Base-by-base conservation (phyloP, 257 asterid species). In the Nemophila menziesii region DNA sequence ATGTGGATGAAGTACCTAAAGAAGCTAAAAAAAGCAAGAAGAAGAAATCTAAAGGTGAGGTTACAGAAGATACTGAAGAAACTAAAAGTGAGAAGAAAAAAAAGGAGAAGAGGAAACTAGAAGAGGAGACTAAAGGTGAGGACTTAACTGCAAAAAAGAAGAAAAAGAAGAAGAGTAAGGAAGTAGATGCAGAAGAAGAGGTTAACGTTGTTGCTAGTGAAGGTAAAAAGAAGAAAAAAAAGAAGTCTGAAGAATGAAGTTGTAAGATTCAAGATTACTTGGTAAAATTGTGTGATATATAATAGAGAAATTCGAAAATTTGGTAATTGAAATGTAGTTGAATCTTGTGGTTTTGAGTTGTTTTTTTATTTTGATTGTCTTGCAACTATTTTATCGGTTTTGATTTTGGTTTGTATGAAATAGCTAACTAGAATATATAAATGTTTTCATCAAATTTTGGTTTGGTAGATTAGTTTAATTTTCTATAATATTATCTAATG, bases 91-190 rank as follows among this genome's bases (percentile, higher is more conserved):
- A 80, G 75, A 79, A 79, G 80, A 85, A 78, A 55, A 78, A 60
- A 45, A 63, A 82, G 69, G 85, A 80, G 55, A 82, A 82, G 65
- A 62, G 87, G 51, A 87, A 82, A 52, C 39, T 54, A 39, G 77
- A 63, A 15, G 49, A 55, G n/a, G 73, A 68, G 48, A 51, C 44
- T n/a, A 65, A 64, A 43, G 92, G 65, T 6, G 86, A 74, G 36
- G 80, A 72, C 19, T 84, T 63, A 70, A 70, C 47, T 2, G 43
- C 47, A 7, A 52, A 53, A 1, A 76, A 79, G 52, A 78, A 76
- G 84, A 76, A 78, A 63, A 78, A 76, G 84, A 76, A 78, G 61
- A 79, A 82, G 33, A 80, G 74, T 72, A 81, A 74, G 69, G 70
- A 62, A 3, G 70, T 62, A 59, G 74, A 51, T 14, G 80, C 55